Evolutionary conservation across 2,329 filamentous ascomycete genomes (phyloP).

Genomic region (Alternaria sp.): DNA sequence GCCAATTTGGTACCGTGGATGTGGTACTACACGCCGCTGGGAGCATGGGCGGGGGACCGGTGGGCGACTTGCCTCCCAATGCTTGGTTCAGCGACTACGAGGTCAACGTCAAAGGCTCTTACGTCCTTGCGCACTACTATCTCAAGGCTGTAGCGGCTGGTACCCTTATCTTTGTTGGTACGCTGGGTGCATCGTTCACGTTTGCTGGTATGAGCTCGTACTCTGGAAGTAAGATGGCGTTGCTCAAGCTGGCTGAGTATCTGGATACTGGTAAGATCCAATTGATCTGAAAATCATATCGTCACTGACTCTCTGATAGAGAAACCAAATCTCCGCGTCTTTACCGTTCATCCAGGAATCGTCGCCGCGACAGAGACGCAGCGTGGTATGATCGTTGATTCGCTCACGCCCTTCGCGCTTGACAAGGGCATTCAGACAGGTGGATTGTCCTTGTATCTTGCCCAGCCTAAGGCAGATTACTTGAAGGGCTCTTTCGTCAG

Average conservation of each 20-base stretch:
- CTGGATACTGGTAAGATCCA: constrained; percentile 20
- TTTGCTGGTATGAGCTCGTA: constrained; percentile 28
- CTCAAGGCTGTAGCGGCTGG: constrained; percentile 14
- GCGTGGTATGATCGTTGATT: constrained; percentile 8
- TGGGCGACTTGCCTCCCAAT: background rate
- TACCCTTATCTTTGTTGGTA: constrained; percentile 25
- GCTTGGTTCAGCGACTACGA: constrained; percentile 24
- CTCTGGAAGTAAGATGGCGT: constrained; percentile 33
- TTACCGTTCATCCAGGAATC: constrained; percentile 36
- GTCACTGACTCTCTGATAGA: background rate
- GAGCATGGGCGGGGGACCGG: constrained; percentile 18
- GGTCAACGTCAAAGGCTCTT: constrained; percentile 29
- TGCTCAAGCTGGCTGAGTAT: constrained; percentile 31
- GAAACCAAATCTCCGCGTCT: constrained; percentile 7
- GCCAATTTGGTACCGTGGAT: background rate
- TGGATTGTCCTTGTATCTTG: constrained; percentile 28
- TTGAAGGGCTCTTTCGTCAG: constrained; percentile 28
- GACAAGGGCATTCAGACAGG: constrained; percentile 24
- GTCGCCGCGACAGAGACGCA: constrained; percentile 21
- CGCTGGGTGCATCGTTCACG: constrained; percentile 17
- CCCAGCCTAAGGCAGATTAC: constrained; percentile 28
- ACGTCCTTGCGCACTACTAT: constrained; percentile 24
- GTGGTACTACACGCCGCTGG: background rate
- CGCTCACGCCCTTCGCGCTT: background rate
- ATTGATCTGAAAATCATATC: background rate